Conservation (phyloP, 1,284 basidiomycete species). For the Volvariella surrecta region DNA sequence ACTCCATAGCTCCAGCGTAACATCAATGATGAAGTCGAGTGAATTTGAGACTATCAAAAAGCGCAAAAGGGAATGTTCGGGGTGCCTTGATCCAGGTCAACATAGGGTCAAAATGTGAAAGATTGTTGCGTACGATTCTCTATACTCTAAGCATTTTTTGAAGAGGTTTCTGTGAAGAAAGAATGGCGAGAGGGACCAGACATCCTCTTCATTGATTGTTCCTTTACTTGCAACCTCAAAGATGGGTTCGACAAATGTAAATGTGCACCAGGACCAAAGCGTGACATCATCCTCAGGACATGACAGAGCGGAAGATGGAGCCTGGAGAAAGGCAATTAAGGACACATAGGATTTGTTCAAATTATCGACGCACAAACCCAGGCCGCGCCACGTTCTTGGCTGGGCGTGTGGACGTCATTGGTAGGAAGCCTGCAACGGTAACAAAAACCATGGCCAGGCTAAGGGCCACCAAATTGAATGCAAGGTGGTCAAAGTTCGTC, state of each 20-base stretch:
- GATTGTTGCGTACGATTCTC: conserved; percentile 24
- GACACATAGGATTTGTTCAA: conserved; percentile 14
- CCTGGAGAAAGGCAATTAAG: conserved; percentile 21
- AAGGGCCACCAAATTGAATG: conserved; percentile 24
- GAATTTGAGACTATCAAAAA: conserved; percentile 67
- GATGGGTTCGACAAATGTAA: conserved; percentile 69
- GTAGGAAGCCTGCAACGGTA: conserved; percentile 45
- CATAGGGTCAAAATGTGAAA: conserved; percentile 1
- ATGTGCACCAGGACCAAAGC: conserved; percentile 74
- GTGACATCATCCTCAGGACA: conserved; percentile 68
- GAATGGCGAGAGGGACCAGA: conserved; percentile 65
- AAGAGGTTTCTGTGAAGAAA: conserved; percentile 68
- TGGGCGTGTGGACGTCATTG: conserved; percentile 34
- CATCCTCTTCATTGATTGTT: conserved; percentile 60
- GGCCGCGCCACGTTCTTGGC: conserved; percentile 37
- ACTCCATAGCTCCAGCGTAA: conserved; percentile 50
- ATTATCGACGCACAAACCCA: too few relatives aligned
- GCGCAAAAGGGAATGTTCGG: conserved; percentile 46
- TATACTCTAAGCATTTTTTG: conserved; percentile 49
- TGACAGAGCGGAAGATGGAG: conserved; percentile 39
- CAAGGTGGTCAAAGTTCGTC: conserved; percentile 10
- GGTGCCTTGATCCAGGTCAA: conserved; percentile 27
- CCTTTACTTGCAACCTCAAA: conserved; percentile 46
- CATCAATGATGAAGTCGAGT: conserved; percentile 58
- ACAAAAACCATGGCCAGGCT: conserved; percentile 28